Percentiles rank a stretch among this genome's conserved stretches.
phyloP scores from a whole-genome alignment of 179 eudicot species.

The Corrigiola litoralis region DNA sequence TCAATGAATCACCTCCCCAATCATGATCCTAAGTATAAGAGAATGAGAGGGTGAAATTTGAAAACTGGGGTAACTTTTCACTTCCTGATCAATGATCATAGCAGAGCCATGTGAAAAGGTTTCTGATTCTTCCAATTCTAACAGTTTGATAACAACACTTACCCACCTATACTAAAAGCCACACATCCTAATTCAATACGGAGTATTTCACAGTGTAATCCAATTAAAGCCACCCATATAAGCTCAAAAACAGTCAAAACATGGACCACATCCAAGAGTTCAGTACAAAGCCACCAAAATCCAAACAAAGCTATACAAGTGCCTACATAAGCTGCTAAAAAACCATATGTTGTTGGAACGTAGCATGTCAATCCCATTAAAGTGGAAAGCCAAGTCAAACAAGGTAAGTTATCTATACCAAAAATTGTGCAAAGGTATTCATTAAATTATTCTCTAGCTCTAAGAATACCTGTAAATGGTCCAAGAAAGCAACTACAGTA shows the following conservation, averaged over 20 bases:
- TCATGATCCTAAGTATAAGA: neutral
- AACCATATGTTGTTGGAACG: neutral
- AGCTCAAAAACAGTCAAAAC: constrained; percentile 14
- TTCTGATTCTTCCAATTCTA: constrained; percentile 5
- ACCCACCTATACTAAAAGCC: constrained; percentile 18
- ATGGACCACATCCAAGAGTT: constrained; percentile 28
- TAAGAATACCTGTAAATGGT: constrained; percentile 17
- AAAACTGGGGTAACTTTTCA: too few relatives aligned
- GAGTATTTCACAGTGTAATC: neutral
- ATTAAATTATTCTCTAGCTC: constrained; percentile 1
- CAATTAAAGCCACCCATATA: constrained; percentile 18
- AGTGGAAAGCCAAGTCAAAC: constrained; percentile 16
- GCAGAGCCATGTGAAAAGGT: constrained; percentile 31
- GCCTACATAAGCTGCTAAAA: neutral
- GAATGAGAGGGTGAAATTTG: too few relatives aligned
- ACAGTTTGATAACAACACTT: constrained; percentile 22
- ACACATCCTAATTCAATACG: constrained; percentile 5
- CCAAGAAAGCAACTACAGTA: constrained; percentile 22
- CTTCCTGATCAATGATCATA: too few relatives aligned
- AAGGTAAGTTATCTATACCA: constrained; percentile 5
- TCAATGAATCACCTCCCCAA: neutral
- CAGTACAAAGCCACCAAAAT: constrained; percentile 9
- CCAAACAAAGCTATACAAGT: constrained; percentile 5
- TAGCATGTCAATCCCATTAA: constrained; percentile 9
- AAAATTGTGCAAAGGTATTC: constrained; percentile 4